phyloP scores from a whole-genome alignment of 2,329 filamentous ascomycete genomes.

The Stachybotrys elegans region DNA sequence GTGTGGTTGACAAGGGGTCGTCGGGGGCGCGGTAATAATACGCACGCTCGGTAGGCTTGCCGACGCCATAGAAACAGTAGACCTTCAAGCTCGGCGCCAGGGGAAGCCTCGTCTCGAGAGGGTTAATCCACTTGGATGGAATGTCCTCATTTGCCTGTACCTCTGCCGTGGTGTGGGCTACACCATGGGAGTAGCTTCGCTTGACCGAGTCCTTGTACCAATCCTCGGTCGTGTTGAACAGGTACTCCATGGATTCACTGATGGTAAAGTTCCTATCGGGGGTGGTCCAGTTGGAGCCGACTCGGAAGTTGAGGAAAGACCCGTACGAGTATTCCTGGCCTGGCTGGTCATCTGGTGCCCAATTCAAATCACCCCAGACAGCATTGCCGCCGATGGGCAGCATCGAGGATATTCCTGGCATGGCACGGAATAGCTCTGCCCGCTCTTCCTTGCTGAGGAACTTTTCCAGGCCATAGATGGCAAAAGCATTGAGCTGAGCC shows the following conservation, averaged over 20 bases:
- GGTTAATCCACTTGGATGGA: conserved; percentile 87
- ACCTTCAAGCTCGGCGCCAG: conserved; percentile 87
- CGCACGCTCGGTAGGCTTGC: conserved; percentile 85
- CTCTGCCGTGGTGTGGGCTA: conserved; percentile 73
- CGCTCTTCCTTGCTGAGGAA: conserved; percentile 88
- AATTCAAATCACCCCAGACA: conserved; percentile 86
- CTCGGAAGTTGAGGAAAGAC: conserved; percentile 77
- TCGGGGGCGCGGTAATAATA: conserved; percentile 82
- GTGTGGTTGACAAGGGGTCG: conserved; percentile 54
- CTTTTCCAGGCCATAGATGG: conserved; percentile 93
- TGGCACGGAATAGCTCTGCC: conserved; percentile 89
- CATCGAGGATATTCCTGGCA: conserved; percentile 97
- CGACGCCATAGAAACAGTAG: conserved; percentile 95
- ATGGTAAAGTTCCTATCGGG: conserved; percentile 76
- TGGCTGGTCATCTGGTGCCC: conserved; percentile 81
- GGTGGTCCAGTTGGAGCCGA: conserved; percentile 56
- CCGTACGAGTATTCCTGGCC: conserved; percentile 72
- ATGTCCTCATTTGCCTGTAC: conserved; percentile 79
- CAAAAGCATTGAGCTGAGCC: conserved; percentile 91
- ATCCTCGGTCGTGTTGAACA: conserved; percentile 71
- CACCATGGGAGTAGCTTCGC: conserved; percentile 77
- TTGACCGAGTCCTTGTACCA: conserved; percentile 79
- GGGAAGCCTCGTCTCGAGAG: conserved; percentile 81
- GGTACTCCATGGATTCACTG: conserved; percentile 68
- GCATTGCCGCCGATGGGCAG: conserved; percentile 88